Conservation (phyloP, 2,329 filamentous ascomycete species). For the Pyrenochaeta sp. region DNA sequence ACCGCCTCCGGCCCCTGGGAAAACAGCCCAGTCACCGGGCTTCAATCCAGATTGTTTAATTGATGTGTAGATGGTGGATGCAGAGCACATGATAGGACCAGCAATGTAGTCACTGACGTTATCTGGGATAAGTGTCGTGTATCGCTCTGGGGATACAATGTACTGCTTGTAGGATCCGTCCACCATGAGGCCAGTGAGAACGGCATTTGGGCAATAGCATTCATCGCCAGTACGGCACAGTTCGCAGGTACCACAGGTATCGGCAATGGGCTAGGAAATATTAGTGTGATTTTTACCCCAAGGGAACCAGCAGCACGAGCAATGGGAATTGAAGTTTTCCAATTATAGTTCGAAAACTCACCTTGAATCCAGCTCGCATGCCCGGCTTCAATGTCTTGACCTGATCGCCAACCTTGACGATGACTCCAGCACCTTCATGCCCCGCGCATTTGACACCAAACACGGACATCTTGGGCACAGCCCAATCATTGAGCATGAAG, state of each 20-base stretch:
- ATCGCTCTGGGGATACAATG: constrained; percentile 62
- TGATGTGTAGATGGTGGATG: constrained; percentile 65
- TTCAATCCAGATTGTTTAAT: constrained; percentile 60
- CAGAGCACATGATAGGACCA: constrained; percentile 68
- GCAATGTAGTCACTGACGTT: constrained; percentile 63
- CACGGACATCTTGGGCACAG: constrained; percentile 45
- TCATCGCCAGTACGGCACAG: constrained; percentile 62
- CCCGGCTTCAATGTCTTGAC: constrained; percentile 58
- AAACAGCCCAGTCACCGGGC: constrained; percentile 63
- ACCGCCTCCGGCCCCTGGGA: constrained; percentile 62
- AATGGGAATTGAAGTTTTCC: too few species aligned
- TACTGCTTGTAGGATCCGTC: constrained; percentile 66
- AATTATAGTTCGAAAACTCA: constrained; percentile 9
- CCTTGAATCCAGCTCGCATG: constrained; percentile 48
- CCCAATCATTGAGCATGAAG: constrained; percentile 64
- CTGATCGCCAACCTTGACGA: constrained; percentile 63
- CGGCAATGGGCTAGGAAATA: constrained; percentile 28
- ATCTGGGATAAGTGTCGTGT: constrained; percentile 63
- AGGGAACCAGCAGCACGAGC: too few species aligned
- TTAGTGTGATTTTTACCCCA: constrained; percentile 5
- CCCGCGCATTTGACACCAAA: constrained; percentile 57
- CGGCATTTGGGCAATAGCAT: constrained; percentile 58
- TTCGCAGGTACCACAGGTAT: constrained; percentile 49
- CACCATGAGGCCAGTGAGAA: constrained; percentile 55
- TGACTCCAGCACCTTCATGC: constrained; percentile 65